Conservation (phyloP, 1,284 basidiomycete species). For the Cryptococcus sp. region DNA sequence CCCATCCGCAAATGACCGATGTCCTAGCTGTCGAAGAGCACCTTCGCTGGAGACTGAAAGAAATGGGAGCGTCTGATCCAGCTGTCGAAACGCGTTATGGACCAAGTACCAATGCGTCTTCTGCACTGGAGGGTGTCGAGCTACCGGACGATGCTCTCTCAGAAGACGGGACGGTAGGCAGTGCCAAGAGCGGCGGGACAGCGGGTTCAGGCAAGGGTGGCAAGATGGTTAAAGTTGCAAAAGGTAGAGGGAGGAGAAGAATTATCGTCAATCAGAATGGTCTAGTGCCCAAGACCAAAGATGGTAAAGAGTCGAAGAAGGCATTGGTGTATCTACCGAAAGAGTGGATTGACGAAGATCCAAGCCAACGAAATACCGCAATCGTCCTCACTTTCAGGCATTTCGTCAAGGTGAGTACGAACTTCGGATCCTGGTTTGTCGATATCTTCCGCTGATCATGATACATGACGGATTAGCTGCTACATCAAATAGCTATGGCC, state of each 20-base stretch:
- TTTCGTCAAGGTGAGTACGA: conserved; percentile 50
- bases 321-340: conserved; percentile 41
- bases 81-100: conserved; percentile 47
- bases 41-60: conserved; percentile 50
- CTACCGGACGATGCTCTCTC: conserved; percentile 20
- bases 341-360: conserved; percentile 47
- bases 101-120: conserved; percentile 38
- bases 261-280: conserved; percentile 22
- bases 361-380: conserved; percentile 48
- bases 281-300: conserved; percentile 15
- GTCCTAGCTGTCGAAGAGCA: conserved; percentile 53
- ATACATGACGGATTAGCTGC: conserved; percentile 29
- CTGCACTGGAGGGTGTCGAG: conserved; percentile 45
- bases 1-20: conserved; percentile 54
- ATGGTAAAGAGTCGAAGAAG: conserved; percentile 21
- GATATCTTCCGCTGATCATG: neutral
- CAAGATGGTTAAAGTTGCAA: conserved; percentile 34
- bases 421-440: neutral
- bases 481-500: conserved; percentile 47
- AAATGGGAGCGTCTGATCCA: conserved; percentile 50
- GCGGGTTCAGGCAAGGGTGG: conserved; percentile 17
- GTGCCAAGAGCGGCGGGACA: neutral
- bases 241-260: conserved; percentile 30
- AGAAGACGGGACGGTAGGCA: conserved; percentile 19
- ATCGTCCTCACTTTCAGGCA: conserved; percentile 52